Base-by-base conservation (phyloP, 2,329 filamentous ascomycete species). In the Pseudopyricularia cyperi region DNA sequence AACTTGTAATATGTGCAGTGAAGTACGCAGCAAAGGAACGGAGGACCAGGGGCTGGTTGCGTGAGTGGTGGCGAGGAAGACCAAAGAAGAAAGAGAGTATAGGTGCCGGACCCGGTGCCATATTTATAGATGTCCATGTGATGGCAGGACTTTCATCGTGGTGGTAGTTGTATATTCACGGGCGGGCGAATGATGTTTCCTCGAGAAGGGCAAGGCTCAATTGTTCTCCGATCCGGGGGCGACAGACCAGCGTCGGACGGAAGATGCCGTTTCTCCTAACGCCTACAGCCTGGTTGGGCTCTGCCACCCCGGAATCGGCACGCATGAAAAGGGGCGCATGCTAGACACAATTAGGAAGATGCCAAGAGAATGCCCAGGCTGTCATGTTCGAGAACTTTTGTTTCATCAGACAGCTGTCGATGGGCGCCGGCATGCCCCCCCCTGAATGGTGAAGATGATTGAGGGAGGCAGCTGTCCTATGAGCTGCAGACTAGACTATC, bases 281-380 rank as follows among this genome's bases (percentile, higher is more conserved):
- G n/a, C n/a, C n/a, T n/a, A n/a, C n/a, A n/a, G n/a, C n/a, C n/a
- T n/a, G n/a, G n/a, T n/a, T n/a, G n/a, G n/a, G n/a, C n/a, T n/a
- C n/a, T n/a, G n/a, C n/a, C n/a, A n/a, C n/a, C n/a, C n/a, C n/a
- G n/a, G n/a, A 8, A 15, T 6, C 46, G 14, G 24, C n/a, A 11
- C 26, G 17, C 28, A 33, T 4, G 28, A n/a, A 48, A 2, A 5
- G n/a, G 28, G 24, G n/a, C 30, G 47, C 28, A 46, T 19, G 19
- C 39, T 48, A 39, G 26, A 22, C 24, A 37, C 11, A 7, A 51
- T 28, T 33, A 51, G 49, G 49, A 51, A 51, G 49, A 44, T 51
- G 37, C 49, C 30, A 46, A 51, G 49, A 19, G n/a, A 7, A 2
- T 26, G 15, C 17, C 14, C 24, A 26, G 44, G 22, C 24, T 47